These are phyloP conservation scores for Pezizomycotina sp. DNA, from an alignment of 2,329 filamentous ascomycete genomes.

Conservation along the genomic window DNA sequence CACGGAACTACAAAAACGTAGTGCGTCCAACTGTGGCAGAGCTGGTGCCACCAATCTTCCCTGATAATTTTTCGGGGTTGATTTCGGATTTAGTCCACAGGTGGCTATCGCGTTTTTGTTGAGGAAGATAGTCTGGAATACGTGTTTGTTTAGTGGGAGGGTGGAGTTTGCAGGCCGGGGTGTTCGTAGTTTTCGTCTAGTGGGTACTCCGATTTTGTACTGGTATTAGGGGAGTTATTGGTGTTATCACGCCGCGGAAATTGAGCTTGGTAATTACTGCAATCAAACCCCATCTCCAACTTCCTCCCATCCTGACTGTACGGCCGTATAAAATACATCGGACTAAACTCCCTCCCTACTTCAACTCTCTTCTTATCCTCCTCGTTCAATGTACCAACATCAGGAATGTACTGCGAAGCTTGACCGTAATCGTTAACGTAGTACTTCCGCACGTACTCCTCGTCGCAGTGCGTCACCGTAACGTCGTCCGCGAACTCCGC, in stretches of 20 bases:
- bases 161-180: slow-evolving; percentile 9
- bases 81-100: slow-evolving; percentile 46
- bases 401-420: slow-evolving; percentile 30
- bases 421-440: slow-evolving; percentile 44
- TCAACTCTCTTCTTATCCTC: too few relatives aligned
- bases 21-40: slow-evolving; percentile 48
- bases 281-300: slow-evolving; percentile 39
- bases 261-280: slow-evolving; percentile 14
- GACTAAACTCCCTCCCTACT: slow-evolving; percentile 38
- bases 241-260: too few relatives aligned
- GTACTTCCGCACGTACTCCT: slow-evolving; percentile 47
- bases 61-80: slow-evolving; percentile 43
- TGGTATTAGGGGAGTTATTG: too few relatives aligned
- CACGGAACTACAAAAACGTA: slow-evolving; percentile 50
- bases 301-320: slow-evolving; percentile 41
- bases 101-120: slow-evolving; percentile 39
- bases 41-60: slow-evolving; percentile 51
- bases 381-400: slow-evolving; percentile 32
- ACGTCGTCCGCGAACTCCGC: slow-evolving; percentile 55
- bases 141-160: slow-evolving; percentile 5
- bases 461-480: slow-evolving; percentile 51
- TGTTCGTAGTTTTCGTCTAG: slow-evolving; percentile 11
- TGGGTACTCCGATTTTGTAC: too few relatives aligned
- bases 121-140: slow-evolving; percentile 41
- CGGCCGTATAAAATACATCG: slow-evolving; percentile 50